Percentiles rank a stretch among this genome's conserved stretches.
Evolutionary conservation across 2,329 filamentous ascomycete species (phyloP).

Genomic region (Sphaerulina vaccinii): DNA sequence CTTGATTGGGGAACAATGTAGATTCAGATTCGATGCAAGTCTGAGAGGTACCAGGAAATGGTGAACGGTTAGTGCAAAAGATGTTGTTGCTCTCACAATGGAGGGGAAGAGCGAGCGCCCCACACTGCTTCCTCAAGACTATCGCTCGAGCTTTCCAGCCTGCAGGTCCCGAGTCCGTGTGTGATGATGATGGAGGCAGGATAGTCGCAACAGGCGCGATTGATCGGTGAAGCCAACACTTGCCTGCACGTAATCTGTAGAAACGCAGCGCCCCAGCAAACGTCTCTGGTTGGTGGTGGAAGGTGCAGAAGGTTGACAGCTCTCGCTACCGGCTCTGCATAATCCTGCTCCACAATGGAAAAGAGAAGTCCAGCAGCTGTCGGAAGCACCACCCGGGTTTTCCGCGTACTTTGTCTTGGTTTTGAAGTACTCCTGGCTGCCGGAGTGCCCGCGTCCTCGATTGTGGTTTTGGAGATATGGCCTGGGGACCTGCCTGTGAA

Average conservation of each 20-base stretch:
- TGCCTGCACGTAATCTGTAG: background rate
- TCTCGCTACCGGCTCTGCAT: conserved; percentile 25
- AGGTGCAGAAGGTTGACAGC: conserved; percentile 21
- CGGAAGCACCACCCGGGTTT: conserved; percentile 13
- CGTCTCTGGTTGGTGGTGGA: conserved; percentile 23
- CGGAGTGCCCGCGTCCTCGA: background rate
- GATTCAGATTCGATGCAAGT: conserved; percentile 10
- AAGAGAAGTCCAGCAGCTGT: conserved; percentile 11
- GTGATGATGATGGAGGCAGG: background rate
- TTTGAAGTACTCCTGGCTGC: background rate
- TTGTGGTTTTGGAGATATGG: background rate
- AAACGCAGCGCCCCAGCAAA: background rate
- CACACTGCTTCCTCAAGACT: conserved; percentile 10
- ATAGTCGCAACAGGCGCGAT: background rate
- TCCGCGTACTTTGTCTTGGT: conserved; percentile 14
- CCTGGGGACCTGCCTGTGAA: background rate
- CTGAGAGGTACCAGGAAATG: conserved; percentile 23
- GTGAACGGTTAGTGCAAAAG: conserved; percentile 9
- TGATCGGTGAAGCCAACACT: background rate
- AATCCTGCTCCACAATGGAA: conserved; percentile 13
- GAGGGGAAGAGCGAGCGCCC: conserved; percentile 21
- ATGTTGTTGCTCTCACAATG: conserved; percentile 12
- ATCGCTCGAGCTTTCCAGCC: background rate
- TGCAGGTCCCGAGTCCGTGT: background rate
- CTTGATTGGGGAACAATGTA: conserved; percentile 19